Evolutionary conservation across 495 filamentous ascomycete genomes (phyloP).

Genomic region (Parathielavia appendiculata): DNA sequence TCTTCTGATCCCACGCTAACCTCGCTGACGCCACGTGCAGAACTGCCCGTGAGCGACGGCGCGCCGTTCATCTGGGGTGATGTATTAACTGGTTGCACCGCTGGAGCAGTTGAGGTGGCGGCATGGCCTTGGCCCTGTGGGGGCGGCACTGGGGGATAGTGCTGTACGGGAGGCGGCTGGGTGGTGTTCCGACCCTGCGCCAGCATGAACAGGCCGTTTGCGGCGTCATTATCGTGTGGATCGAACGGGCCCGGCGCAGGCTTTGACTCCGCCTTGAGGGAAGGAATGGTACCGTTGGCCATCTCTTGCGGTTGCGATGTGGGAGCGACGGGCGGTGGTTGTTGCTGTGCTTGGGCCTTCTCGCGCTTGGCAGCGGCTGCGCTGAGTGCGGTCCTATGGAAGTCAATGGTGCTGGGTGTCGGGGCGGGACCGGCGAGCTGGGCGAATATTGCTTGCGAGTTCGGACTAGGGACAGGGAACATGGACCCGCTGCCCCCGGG

Average conservation of each 20-base stretch:
- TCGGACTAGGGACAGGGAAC: conserved; percentile 90
- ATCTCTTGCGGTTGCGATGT: conserved; percentile 48
- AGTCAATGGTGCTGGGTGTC: conserved; percentile 87
- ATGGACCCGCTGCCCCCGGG: conserved; percentile 96
- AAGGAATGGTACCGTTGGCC: conserved; percentile 31
- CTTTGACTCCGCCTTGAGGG: conserved; percentile 41
- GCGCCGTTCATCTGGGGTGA: conserved; percentile 50
- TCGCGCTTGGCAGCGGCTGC: conserved; percentile 61
- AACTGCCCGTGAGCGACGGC: conserved; percentile 40
- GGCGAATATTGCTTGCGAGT: conserved; percentile 72
- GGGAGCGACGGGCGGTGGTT: conserved; percentile 25
- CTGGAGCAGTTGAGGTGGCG: conserved; percentile 26
- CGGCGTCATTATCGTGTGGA: conserved; percentile 89
- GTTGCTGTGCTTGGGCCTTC: conserved; percentile 45
- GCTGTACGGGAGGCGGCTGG: conserved; percentile 47
- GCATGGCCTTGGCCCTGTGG: conserved; percentile 40
- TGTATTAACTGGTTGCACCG: conserved; percentile 40
- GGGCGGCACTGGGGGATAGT: conserved; percentile 47
- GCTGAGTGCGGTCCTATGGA: conserved; percentile 85
- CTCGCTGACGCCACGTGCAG: conserved; percentile 58
- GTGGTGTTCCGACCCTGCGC: conserved; percentile 64
- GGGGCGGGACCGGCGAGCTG: conserved; percentile 67
- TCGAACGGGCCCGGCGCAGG: conserved; percentile 59
- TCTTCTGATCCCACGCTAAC: conserved; percentile 69
- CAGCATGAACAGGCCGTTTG: conserved; percentile 89